Evolutionary conservation across 768 basidiomycete species (phyloP).

Genomic region (Tremella yokohamensis): DNA sequence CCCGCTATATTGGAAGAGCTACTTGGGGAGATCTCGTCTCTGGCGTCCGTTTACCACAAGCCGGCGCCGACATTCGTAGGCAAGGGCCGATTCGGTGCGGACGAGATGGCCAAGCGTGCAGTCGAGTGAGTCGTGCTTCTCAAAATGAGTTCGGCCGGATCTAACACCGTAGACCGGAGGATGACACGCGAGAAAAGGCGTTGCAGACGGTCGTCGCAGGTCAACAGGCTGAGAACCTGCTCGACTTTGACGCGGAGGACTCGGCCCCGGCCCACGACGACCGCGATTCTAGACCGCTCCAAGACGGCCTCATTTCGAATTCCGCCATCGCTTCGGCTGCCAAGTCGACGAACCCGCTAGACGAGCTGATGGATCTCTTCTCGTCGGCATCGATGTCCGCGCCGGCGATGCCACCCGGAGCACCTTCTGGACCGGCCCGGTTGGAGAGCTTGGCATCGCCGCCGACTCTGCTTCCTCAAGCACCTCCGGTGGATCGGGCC

Average conservation of each 20-base stretch:
- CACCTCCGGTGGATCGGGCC: conserved; percentile 52
- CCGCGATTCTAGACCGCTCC: background rate
- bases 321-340: conserved; percentile 55
- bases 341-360: conserved; percentile 80
- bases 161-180: conserved; percentile 57
- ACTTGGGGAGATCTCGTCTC: conserved; percentile 76
- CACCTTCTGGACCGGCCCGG: conserved; percentile 7
- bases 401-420: conserved; percentile 16
- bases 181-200: conserved; percentile 74
- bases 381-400: conserved; percentile 54
- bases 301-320: conserved; percentile 28
- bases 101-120: conserved; percentile 46
- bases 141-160: background rate
- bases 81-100: conserved; percentile 67
- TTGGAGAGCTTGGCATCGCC: conserved; percentile 2
- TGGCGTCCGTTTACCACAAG: conserved; percentile 96
- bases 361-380: conserved; percentile 91
- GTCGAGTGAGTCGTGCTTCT: conserved; percentile 37
- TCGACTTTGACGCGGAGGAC: conserved; percentile 79
- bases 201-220: conserved; percentile 87
- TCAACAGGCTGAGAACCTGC: conserved; percentile 87
- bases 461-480: conserved; percentile 39
- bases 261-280: conserved; percentile 53
- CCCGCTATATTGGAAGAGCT: conserved; percentile 85
- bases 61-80: conserved; percentile 95